Evolutionary conservation across 2,329 filamentous ascomycete species (phyloP).

Genomic region (Penicillium sp.): DNA sequence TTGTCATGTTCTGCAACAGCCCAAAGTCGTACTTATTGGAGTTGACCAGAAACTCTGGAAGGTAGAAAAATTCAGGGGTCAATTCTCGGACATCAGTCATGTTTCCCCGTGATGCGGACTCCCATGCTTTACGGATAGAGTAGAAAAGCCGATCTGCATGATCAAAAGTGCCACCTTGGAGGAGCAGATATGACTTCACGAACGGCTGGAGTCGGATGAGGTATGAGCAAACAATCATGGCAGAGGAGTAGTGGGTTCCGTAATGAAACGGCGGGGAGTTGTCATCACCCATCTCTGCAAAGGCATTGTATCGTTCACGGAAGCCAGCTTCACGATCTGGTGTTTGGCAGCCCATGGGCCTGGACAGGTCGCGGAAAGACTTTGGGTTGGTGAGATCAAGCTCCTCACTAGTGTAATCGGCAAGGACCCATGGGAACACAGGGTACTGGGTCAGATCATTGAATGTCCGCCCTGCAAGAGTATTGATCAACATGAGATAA

Average conservation of each 20-base stretch:
- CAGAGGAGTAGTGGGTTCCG: conserved; percentile 96
- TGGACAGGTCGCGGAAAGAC: conserved; percentile 86
- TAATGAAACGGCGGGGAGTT: conserved; percentile 85
- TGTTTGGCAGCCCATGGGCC: conserved; percentile 94
- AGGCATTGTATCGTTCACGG: conserved; percentile 78
- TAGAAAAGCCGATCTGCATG: conserved; percentile 95
- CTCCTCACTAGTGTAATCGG: conserved; percentile 93
- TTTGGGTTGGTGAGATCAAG: conserved; percentile 81
- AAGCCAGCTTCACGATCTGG: conserved; percentile 74
- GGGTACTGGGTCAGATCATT: conserved; percentile 98
- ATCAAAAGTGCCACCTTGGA: conserved; percentile 95
- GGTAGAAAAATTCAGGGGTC: conserved; percentile 95
- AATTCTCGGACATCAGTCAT: conserved; percentile 94
- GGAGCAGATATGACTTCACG: conserved; percentile 88
- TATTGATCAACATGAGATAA: conserved; percentile 98
- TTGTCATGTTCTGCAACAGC: conserved; percentile 74
- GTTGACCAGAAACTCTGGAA: conserved; percentile 94
- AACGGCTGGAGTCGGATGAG: conserved; percentile 94
- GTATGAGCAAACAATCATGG: conserved; percentile 98
- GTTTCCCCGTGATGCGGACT: conserved; percentile 82
- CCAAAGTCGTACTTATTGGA: conserved; percentile 95
- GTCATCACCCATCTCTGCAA: conserved; percentile 84
- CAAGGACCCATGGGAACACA: conserved; percentile 95
- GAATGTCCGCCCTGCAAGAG: conserved; percentile 93
- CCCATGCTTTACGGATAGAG: conserved; percentile 88